Percentiles rank a stretch among this genome's conserved stretches.
Evolutionary conservation across 139 green algal species (phyloP).

Genomic region (Haematococcus lacustris): DNA sequence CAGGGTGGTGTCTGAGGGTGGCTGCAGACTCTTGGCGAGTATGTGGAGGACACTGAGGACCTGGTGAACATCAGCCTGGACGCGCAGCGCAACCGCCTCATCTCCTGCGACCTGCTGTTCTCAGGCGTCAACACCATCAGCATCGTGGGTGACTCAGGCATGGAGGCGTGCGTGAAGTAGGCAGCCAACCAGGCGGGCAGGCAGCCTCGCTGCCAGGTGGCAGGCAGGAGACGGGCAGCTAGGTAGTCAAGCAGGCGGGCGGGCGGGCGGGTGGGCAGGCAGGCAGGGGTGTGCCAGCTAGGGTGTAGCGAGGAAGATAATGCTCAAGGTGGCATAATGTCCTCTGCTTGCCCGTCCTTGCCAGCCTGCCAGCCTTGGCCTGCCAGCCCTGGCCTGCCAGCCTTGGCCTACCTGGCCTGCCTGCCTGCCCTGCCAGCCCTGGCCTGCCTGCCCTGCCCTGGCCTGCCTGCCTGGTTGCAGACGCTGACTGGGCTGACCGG

Average conservation of each 20-base stretch:
- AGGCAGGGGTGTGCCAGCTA: background rate
- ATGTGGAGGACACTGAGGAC: conserved; percentile 38
- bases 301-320: background rate
- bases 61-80: conserved; percentile 83
- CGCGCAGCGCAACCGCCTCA: conserved; percentile 59
- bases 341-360: too few relatives aligned
- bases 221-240: too few relatives aligned
- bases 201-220: too few relatives aligned
- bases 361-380: background rate
- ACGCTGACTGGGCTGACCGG: conserved; percentile 57
- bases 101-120: conserved; percentile 6
- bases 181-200: background rate
- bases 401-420: too few relatives aligned
- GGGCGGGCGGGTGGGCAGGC: too few relatives aligned
- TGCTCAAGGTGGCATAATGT: too few relatives aligned
- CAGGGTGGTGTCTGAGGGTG: too few relatives aligned
- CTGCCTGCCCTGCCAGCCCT: too few relatives aligned
- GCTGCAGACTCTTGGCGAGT: conserved; percentile 29
- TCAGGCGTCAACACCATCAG: conserved; percentile 10
- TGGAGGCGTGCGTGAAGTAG: background rate
- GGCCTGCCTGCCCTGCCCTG: too few relatives aligned
- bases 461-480: too few relatives aligned
- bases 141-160: background rate
- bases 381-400: too few relatives aligned
- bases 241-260: too few relatives aligned